These are phyloP conservation scores for Theobroma cacao DNA, from an alignment of 345 rosid species.

Conservation along the genomic window DNA sequence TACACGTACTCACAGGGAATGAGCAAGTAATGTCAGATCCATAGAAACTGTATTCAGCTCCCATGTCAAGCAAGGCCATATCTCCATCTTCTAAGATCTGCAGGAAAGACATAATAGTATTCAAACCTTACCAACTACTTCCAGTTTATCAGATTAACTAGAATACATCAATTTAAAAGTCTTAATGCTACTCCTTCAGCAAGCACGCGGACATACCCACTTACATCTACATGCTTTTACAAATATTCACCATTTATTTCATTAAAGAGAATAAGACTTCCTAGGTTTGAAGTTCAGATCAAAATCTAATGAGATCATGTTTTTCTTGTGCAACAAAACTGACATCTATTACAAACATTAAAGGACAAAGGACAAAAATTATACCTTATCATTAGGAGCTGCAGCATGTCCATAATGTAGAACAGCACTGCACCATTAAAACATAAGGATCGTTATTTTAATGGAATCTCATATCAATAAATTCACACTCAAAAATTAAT, in stretches of 20 bases:
- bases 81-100: conserved; percentile 87
- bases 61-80: conserved; percentile 96
- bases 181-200: not conserved
- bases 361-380: conserved; percentile 7
- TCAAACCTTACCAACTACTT: conserved; percentile 5
- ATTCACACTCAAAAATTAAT: not conserved
- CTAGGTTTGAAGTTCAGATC: not conserved
- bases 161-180: not conserved
- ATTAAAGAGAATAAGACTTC: not conserved
- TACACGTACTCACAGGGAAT: conserved; percentile 66
- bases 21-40: conserved; percentile 97
- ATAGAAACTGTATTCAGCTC: conserved; percentile 87
- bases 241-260: not conserved
- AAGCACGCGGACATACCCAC: not conserved
- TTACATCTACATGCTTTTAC: not conserved
- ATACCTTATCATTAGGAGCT: conserved; percentile 97
- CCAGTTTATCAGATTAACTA: not conserved
- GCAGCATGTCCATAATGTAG: conserved; percentile 98
- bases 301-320: not conserved
- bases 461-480: conserved; percentile 6
- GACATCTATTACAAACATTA: not conserved
- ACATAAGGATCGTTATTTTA: conserved; percentile 4
- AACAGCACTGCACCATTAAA: conserved; percentile 61
- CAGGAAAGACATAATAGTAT: conserved; percentile 17
- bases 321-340: not conserved